Conservation (phyloP, 768 basidiomycete species). For the Suillus cothurnatus region DNA sequence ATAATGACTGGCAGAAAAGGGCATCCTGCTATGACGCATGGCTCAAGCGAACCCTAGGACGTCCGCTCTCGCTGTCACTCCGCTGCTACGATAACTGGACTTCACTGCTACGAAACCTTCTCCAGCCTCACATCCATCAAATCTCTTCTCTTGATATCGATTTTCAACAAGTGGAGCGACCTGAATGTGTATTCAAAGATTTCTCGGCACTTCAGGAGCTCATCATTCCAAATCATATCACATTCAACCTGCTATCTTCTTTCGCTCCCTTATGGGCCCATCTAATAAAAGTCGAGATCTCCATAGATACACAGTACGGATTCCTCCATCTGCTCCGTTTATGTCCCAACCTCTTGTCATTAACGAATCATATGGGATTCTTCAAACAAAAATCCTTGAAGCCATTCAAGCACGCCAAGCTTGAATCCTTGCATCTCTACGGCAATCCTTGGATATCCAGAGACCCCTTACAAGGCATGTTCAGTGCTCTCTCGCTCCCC, state of each 20-base stretch:
- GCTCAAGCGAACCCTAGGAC: not conserved
- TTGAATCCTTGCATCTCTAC: conserved; percentile 10
- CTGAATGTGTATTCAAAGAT: conserved; percentile 8
- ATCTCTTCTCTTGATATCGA: no score
- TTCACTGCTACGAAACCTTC: not conserved
- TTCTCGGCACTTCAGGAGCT: conserved; percentile 19
- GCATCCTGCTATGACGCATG: not conserved
- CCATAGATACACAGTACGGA: not conserved
- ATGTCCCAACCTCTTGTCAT: not conserved
- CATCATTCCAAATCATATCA: not conserved
- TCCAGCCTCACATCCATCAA: not conserved
- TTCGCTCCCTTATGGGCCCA: conserved; percentile 22
- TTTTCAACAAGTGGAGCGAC: no score
- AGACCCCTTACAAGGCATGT: no score
- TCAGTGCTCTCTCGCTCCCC: conserved; percentile 20
- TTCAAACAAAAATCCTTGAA: not conserved
- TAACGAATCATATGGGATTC: not conserved
- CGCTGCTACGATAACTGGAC: no score
- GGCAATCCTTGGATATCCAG: no score
- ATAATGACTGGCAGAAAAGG: not conserved
- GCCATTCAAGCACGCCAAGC: conserved; percentile 16
- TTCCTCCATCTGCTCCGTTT: conserved; percentile 7
- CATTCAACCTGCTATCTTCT: not conserved
- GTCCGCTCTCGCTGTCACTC: not conserved
- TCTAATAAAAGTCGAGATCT: conserved; percentile 14